Evolutionary conservation across 768 basidiomycete species (phyloP).

Genomic region (Neoboletus subvelutipes): DNA sequence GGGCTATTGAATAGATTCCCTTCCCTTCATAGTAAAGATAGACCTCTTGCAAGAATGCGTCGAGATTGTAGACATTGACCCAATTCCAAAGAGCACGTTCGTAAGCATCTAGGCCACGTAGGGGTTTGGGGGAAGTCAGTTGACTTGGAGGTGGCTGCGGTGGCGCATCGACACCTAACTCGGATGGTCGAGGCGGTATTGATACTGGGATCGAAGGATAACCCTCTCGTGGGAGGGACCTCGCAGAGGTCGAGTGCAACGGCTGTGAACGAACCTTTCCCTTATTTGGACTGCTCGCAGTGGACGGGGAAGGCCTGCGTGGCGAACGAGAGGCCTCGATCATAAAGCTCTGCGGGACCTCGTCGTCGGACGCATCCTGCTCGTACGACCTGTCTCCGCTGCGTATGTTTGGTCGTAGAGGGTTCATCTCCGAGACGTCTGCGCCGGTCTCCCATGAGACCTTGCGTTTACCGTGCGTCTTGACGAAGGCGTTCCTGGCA

Average conservation of each 20-base stretch:
- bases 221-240: constrained; percentile 39
- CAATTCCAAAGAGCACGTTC: constrained; percentile 97
- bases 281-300: constrained; percentile 29
- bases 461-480: constrained; percentile 47
- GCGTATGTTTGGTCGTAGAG: constrained; percentile 70
- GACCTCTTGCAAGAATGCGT: constrained; percentile 92
- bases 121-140: constrained; percentile 38
- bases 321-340: constrained; percentile 59
- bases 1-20: constrained; percentile 92
- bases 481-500: constrained; percentile 31
- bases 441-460: constrained; percentile 59
- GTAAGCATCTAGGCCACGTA: constrained; percentile 76
- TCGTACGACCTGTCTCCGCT: constrained; percentile 59
- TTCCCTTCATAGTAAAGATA: constrained; percentile 97
- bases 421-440: constrained; percentile 53
- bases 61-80: constrained; percentile 98
- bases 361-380: constrained; percentile 72
- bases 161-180: constrained; percentile 45
- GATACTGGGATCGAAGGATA: constrained; percentile 42
- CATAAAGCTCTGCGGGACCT: constrained; percentile 84
- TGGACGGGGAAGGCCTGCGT: constrained; percentile 37
- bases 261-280: constrained; percentile 47
- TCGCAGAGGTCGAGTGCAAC: constrained; percentile 48
- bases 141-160: constrained; percentile 22
- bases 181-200: constrained; percentile 65